Base-by-base conservation (phyloP, 1,284 basidiomycete species). In the Puccinia triticina region DNA sequence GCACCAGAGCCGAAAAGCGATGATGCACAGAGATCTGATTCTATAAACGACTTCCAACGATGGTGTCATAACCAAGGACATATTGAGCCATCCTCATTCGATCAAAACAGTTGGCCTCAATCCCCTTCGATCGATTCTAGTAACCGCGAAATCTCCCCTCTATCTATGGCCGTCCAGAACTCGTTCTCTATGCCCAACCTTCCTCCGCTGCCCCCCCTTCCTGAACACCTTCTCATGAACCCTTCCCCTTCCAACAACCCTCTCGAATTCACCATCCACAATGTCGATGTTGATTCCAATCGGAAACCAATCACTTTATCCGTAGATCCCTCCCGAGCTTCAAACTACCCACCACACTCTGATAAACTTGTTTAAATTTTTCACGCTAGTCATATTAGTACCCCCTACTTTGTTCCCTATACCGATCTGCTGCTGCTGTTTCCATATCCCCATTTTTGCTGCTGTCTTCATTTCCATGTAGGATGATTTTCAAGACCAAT, bases 251-350 rank as follows among this genome's bases (percentile, higher is more conserved):
- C 66, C 43, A 14, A 18, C 29, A 69, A 29, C 55, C 12, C 66
- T n/a, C 66, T 69, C 40, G 40, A 69, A 48, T 69, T 69, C 66
- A 69, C 66, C n/a, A 46, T 69, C 12, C 66, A 69, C n/a, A 69
- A 69, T 12, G 5, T 29, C n/a, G n/a, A 43, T 21, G n/a, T 23
- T 12, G 66, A 69, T 21, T n/a, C n/a, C 43, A 46, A n/a, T 29
- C 40, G 40, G 23, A 69, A 46, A 48, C 66, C 66, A n/a, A 69
- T 69, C 43, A 69, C 40, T 2, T 37, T 69, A 5, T 69, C 66
- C 43, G 66, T 69, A 18, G 66, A 69, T 37, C 43, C 40, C 0
- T 10, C 66, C n/a, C 3, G 37, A n/a, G 12, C 40, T 23, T 69
- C n/a, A 5, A 29, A 21, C 23, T 48, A 26, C 66, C 14, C 3